Conservation (phyloP, 306 rosid genomes). For the Medicago arabica region DNA sequence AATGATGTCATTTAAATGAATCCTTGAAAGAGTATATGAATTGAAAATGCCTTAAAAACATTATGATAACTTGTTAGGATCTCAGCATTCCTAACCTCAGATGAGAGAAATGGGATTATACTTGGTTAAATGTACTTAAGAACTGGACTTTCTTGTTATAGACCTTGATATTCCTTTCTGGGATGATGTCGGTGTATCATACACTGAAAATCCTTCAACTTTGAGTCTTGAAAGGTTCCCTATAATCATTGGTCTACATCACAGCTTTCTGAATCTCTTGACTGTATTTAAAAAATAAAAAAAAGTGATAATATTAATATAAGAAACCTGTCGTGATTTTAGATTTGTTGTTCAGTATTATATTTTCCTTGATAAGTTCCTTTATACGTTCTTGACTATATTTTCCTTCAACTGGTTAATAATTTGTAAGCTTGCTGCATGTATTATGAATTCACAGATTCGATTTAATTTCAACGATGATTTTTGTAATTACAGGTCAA, state of each 20-base stretch:
- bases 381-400: not conserved
- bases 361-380: not conserved
- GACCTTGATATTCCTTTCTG: slow-evolving; percentile 1
- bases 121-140: not conserved
- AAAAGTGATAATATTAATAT: not conserved
- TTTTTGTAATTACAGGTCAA: slow-evolving; percentile 64
- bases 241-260: not conserved
- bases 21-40: slow-evolving; percentile 10
- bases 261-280: slow-evolving; percentile 3
- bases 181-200: not conserved
- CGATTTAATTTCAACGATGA: not conserved
- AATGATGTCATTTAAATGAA: slow-evolving; percentile 22
- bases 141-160: not conserved
- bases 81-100: too few species aligned
- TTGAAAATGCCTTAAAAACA: not conserved
- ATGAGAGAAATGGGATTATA: not conserved
- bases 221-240: not conserved
- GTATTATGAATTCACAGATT: not conserved
- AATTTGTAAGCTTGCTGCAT: not conserved
- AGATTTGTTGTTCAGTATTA: slow-evolving; percentile 7
- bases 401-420: slow-evolving; percentile 7
- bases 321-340: not conserved
- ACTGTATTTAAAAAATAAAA: not conserved
- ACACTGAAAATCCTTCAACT: slow-evolving; percentile 2
- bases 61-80: not conserved